Evolutionary conservation across 371 early-diverging fungal genomes (phyloP), one percentile per base, ranked within the genome.

Genomic region (Mucor circinelloides): DNA sequence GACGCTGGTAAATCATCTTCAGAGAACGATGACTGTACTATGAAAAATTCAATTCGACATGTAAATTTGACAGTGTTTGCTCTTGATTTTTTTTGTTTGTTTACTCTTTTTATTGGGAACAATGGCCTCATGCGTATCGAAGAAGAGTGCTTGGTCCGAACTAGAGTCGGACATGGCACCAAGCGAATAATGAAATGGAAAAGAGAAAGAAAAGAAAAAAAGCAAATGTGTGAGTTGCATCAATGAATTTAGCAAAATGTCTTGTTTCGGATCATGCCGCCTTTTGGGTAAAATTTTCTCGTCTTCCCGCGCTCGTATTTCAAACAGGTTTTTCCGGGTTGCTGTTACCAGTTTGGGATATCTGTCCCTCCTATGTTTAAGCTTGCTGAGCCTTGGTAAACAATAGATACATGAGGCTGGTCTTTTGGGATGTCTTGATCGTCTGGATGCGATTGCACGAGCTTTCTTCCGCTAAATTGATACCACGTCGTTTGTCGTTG

Each of bases 141-240:
- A 52, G 38, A 56, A 64, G 38, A 56, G 56, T 28, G n/a, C 44
- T 9, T 62, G 52, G 21, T 56, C 64, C 17, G 57, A 64, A 31
- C 38, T 54, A 42, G 38, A 52, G 19, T 64, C 57, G 54, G 64
- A 64, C 64, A 64, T 64, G 28, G 36, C 63, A 38, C 52, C 52
- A 27, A 23, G 25, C 40, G 28, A 38, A 34, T 19, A 38, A 48
- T 21, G 44, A 25, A 55, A 13, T 10, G 7, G 13, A 23, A 38
- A 36, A 40, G 4, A 38, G 31, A 55, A 30, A n/a, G n/a, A n/a
- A n/a, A n/a, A 6, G 21, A 38, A 38, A 38, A 23, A 40, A n/a
- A 38, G 23, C 0, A 23, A 58, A 30, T 12, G 21, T 34, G 21
- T 1, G 13, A 36, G 38, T 38, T 10, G 1, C 15, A 28, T 55